A percentile compares a stretch with the other conserved stretches of the same genome.
These are phyloP conservation scores for Vitis amurensis DNA, from an alignment of 164 flowering plant species.

Conservation along the genomic window DNA sequence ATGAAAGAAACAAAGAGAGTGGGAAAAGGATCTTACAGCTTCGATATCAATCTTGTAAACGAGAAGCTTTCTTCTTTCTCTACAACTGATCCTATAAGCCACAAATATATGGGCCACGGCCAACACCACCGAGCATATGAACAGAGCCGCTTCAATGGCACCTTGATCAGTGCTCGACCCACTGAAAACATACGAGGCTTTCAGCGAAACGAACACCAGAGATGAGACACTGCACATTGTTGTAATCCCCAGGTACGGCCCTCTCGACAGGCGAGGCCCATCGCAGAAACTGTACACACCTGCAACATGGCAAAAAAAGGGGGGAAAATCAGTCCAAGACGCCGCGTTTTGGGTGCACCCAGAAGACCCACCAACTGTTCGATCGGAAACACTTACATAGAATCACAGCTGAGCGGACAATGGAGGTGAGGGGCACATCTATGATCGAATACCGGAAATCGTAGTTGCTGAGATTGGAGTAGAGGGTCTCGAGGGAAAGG, in stretches of 20 bases:
- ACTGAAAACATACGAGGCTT: slow-evolving; percentile 64
- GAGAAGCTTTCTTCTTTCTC: slow-evolving; percentile 84
- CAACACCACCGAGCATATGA: slow-evolving; percentile 56
- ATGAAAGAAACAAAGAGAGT: slow-evolving; percentile 4
- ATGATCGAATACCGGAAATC: slow-evolving; percentile 70
- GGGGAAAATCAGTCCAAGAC: not conserved
- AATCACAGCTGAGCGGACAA: slow-evolving; percentile 67
- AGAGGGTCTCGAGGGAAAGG: slow-evolving; percentile 34
- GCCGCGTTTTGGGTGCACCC: not conserved
- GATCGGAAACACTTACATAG: slow-evolving; percentile 47
- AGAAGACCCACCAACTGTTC: no score
- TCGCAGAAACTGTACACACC: slow-evolving; percentile 88
- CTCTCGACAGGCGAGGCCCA: slow-evolving; percentile 71
- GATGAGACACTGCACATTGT: slow-evolving; percentile 70
- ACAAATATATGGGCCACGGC: slow-evolving; percentile 77
- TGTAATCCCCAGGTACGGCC: slow-evolving; percentile 75
- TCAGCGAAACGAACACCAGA: slow-evolving; percentile 61
- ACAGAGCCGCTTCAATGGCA: slow-evolving; percentile 58
- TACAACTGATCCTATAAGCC: slow-evolving; percentile 85
- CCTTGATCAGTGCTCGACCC: slow-evolving; percentile 6
- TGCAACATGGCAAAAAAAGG: slow-evolving; percentile 16
- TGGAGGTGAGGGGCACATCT: slow-evolving; percentile 83
- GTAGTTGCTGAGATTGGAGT: slow-evolving; percentile 54
- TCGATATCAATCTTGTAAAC: slow-evolving; percentile 93
- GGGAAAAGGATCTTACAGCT: slow-evolving; percentile 66